Base-by-base conservation (phyloP, 331 rosid species). In the Quercus lobata region DNA sequence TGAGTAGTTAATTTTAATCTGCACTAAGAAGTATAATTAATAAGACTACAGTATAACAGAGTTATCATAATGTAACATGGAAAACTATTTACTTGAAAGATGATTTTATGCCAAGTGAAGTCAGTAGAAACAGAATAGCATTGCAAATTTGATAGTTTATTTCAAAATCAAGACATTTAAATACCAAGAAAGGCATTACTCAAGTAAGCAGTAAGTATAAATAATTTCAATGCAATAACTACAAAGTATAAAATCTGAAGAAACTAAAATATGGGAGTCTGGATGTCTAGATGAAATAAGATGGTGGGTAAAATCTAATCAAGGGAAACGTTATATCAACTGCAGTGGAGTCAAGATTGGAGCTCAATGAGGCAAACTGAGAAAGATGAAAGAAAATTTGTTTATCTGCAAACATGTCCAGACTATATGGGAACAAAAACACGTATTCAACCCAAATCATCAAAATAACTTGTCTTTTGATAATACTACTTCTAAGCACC, bases 1-100 rank as follows among this genome's bases (percentile, higher is more conserved):
- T 49, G 30, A 76, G 71, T 21, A 80, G 19, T 65, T 68, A 58
- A 29, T 27, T 37, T 22, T n/a, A 54, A 76, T 74, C 76, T 46
- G 53, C 55, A 52, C 71, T 22, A 53, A 60, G 55, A 70, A 22
- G 69, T 55, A 27, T 71, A 78, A 52, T 46, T 73, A 58, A 76
- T 71, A 37, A 84, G 52, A 65, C 72, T 79, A 80, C 1, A 70
- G 18, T 44, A 34, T 14, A 24, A 57, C 53, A 19, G 54, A n/a
- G 53, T 6, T 35, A 68, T 68, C 52, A 35, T n/a, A 32, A 65
- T 65, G 21, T 17, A 65, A 10, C 22, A 6, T 65, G 46, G 44
- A 65, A 65, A 65, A 65, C 6, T 41, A 65, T 30, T 65, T 65
- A 30, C 37, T 30, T 30, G 17, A 65, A 65, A 30, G 71, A 30